These are phyloP conservation scores for Claviceps spartinae DNA, from an alignment of 2,329 filamentous ascomycete species.

Conservation along the genomic window DNA sequence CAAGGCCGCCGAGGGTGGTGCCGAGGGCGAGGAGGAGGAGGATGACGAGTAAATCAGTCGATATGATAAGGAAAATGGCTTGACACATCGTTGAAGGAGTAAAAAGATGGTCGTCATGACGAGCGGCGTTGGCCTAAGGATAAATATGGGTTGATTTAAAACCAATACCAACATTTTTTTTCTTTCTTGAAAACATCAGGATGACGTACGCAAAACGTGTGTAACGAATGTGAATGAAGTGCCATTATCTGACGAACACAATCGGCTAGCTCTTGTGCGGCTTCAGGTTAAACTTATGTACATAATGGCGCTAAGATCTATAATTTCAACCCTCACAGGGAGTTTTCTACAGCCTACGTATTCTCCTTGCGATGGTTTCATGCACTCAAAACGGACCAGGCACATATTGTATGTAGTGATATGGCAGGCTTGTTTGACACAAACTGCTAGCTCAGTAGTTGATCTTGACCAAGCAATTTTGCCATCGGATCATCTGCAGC, in stretches of 20 bases:
- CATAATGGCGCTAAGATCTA: neutral
- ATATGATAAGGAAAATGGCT: slow-evolving; percentile 17
- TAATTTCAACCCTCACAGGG: neutral
- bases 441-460: slow-evolving; percentile 31
- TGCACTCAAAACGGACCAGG: neutral
- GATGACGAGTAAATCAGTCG: slow-evolving; percentile 54
- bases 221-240: neutral
- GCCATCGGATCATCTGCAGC: slow-evolving; percentile 80
- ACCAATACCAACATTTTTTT: slow-evolving; percentile 11
- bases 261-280: neutral
- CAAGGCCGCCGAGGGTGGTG: slow-evolving; percentile 80
- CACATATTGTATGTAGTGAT: neutral
- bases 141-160: slow-evolving; percentile 30
- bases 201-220: neutral
- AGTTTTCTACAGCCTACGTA: too few relatives aligned
- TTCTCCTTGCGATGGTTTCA: neutral
- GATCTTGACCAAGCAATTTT: slow-evolving; percentile 60
- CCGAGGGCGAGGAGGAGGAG: slow-evolving; percentile 70
- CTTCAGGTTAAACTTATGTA: neutral
- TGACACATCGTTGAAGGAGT: slow-evolving; percentile 24
- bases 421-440: neutral
- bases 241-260: neutral
- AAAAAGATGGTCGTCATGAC: slow-evolving; percentile 29
- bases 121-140: slow-evolving; percentile 39
- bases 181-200: neutral